Conservation (phyloP, 31 red algal species). For the Odonthalia washingtoniensis region DNA sequence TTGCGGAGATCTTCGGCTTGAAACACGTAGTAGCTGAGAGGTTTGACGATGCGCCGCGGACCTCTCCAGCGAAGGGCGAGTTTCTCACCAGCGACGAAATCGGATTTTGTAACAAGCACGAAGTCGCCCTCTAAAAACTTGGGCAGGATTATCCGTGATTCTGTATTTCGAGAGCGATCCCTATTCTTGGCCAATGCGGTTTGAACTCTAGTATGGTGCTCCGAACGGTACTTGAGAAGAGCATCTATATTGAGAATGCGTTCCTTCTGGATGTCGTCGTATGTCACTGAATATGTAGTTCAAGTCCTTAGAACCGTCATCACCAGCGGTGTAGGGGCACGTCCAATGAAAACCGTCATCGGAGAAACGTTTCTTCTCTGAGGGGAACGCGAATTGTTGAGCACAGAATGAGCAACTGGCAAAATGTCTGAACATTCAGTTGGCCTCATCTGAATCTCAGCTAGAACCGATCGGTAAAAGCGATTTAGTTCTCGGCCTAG, state of each 20-base stretch:
- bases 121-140: slow-evolving; percentile 14
- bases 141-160: neutral
- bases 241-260: neutral
- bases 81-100: slow-evolving; percentile 23
- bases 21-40: slow-evolving; percentile 35
- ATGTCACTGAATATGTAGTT: neutral
- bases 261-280: neutral
- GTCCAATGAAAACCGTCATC: neutral
- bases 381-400: slow-evolving; percentile 2
- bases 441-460: neutral
- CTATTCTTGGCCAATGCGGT: slow-evolving; percentile 4
- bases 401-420: neutral
- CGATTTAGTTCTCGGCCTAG: slow-evolving; percentile 1
- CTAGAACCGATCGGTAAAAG: neutral
- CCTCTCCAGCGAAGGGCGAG: slow-evolving; percentile 30
- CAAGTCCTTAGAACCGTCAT: neutral
- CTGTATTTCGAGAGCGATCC: neutral
- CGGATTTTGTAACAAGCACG: neutral
- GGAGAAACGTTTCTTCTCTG: neutral
- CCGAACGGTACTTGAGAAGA: neutral
- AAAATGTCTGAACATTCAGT: neutral
- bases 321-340: neutral
- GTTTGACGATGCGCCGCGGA: slow-evolving; percentile 18
- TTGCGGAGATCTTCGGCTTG: slow-evolving; percentile 33
- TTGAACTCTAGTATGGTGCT: slow-evolving; percentile 29